Evolutionary conservation across 345 rosid species (phyloP).

Genomic region (Balakata baccata): DNA sequence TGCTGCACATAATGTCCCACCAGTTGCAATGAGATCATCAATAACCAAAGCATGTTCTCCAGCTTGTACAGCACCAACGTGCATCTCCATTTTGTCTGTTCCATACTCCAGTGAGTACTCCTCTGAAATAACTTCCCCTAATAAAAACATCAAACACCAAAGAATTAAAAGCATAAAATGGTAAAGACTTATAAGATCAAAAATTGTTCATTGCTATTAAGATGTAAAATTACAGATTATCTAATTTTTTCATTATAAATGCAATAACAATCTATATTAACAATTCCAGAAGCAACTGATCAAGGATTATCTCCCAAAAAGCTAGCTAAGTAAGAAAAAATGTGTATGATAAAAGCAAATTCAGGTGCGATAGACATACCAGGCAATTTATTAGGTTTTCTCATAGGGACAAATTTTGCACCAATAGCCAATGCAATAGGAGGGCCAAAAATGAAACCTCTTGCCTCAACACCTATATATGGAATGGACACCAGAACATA

Average conservation of each 20-base stretch:
- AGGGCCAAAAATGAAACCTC: constrained; percentile 98
- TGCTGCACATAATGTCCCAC: constrained; percentile 91
- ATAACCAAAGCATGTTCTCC: constrained; percentile 85
- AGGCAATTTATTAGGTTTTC: constrained; percentile 94
- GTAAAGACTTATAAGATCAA: neutral
- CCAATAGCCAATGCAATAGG: constrained; percentile 99
- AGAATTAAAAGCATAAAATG: constrained; percentile 3
- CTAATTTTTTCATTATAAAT: neutral
- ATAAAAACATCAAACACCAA: constrained; percentile 12
- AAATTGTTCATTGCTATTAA: neutral
- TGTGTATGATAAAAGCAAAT: neutral
- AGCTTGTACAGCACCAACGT: constrained; percentile 87
- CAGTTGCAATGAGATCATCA: constrained; percentile 96
- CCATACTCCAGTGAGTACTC: constrained; percentile 97
- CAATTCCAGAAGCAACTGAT: neutral
- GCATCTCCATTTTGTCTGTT: constrained; percentile 92
- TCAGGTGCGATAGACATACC: constrained; percentile 38
- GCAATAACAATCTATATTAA: neutral
- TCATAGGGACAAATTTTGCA: constrained; percentile 95
- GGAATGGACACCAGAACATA: neutral
- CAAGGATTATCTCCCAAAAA: neutral
- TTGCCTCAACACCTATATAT: constrained; percentile 81
- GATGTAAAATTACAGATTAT: neutral
- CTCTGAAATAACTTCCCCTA: constrained; percentile 86
- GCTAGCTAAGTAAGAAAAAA: neutral